These are phyloP conservation scores for Luvunga scandens DNA, from an alignment of 345 rosid genomes.

Conservation along the genomic window DNA sequence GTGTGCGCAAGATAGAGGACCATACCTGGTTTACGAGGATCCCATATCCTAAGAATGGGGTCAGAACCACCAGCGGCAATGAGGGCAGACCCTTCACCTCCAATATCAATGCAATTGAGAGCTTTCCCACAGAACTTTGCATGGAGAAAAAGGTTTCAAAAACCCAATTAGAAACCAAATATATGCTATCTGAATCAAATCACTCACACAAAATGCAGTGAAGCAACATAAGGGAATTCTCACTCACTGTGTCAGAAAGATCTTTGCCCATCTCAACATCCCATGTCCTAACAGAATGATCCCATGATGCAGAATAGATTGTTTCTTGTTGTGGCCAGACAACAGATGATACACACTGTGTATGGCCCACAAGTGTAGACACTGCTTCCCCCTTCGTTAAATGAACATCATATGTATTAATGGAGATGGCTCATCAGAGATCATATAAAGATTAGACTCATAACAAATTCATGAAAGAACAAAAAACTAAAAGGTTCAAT, in stretches of 20 bases:
- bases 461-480: background rate
- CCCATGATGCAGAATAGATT: constrained; percentile 91
- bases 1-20: background rate
- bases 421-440: background rate
- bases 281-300: constrained; percentile 89
- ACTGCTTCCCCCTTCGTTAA: constrained; percentile 67
- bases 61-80: constrained; percentile 93
- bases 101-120: constrained; percentile 75
- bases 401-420: constrained; percentile 4
- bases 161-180: too few relatives aligned
- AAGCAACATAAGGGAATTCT: background rate
- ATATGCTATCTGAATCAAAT: background rate
- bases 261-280: constrained; percentile 87
- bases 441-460: background rate
- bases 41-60: constrained; percentile 91
- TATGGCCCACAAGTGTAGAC: constrained; percentile 84
- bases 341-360: constrained; percentile 81
- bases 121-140: constrained; percentile 80
- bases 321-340: constrained; percentile 74
- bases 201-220: background rate
- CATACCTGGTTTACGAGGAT: constrained; percentile 95
- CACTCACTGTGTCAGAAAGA: constrained; percentile 55
- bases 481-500: background rate
- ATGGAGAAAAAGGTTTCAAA: background rate
- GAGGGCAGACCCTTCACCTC: constrained; percentile 92